Base-by-base conservation (phyloP, 257 asterid species). In the Solanum bukasovii region DNA sequence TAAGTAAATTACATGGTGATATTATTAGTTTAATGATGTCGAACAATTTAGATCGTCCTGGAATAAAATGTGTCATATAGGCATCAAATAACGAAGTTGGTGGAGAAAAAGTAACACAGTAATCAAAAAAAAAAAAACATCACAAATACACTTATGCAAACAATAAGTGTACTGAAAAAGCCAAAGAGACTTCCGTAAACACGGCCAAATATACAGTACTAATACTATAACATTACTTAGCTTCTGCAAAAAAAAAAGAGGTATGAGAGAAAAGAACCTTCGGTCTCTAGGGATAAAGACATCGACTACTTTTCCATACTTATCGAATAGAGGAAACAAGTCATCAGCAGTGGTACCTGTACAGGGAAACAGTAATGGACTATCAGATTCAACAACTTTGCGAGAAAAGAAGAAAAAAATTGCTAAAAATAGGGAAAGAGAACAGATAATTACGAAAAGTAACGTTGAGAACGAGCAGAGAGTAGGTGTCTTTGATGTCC, bases 321-420 rank as follows among this genome's bases (percentile, higher is more conserved):
- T 95, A 71, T 95, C 96, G 71, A 96, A 96, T 6, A 93, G 92
- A 14, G 98, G 98, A 84, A 91, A 94, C 93, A 96, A 87, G 77
- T 96, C 98, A 88, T 95, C 98, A 1, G 94, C 98, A 2, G 98
- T 92, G 81, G 98, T 95, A 70, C 98, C 99, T 94, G 89, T 44
- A 88, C 90, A 63, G 11, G 63, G 13, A 46, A 83, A 13, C 14
- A 82, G 35, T 40, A 14, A 89, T 25, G 1, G 11, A 38, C 46
- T 25, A 35, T 5, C n/a, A 35, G 49, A 78, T 16, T 67, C n/a
- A 34, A 38, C 74, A 34, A 37, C 31, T 42, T 33, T 5, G 20
- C 3, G 5, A 72, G 6, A 59, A 13, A 9, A 31, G 65, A 37
- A 37, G 27, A 25, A 38, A 16, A 11, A 46, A 7, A 13, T 5